Conservation (phyloP, 306 rosid species). For the Vigna unguiculata region DNA sequence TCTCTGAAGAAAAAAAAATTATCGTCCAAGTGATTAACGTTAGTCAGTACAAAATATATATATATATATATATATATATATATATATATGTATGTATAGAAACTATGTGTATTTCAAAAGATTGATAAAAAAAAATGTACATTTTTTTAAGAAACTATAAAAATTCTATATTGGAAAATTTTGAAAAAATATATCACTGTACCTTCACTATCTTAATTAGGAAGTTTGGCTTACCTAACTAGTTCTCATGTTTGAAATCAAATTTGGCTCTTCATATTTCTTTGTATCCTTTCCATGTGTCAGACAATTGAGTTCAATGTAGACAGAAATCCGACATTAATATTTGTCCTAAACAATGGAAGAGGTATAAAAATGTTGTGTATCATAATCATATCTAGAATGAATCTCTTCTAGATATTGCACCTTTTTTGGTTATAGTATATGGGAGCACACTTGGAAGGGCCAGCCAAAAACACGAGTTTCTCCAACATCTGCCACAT, state of each 20-base stretch:
- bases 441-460: background rate
- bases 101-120: too few relatives aligned
- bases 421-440: background rate
- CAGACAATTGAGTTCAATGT: background rate
- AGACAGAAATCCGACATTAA: background rate
- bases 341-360: background rate
- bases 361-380: background rate
- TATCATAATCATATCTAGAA: constrained; percentile 6
- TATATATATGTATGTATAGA: too few relatives aligned
- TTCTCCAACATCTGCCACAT: background rate
- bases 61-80: too few relatives aligned
- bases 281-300: background rate
- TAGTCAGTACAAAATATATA: too few relatives aligned
- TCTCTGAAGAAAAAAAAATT: too few relatives aligned
- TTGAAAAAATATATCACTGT: too few relatives aligned
- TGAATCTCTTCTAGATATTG: background rate
- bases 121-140: too few relatives aligned
- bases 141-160: too few relatives aligned
- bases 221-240: background rate
- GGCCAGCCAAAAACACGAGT: background rate
- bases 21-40: too few relatives aligned
- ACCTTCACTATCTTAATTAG: too few relatives aligned
- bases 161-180: too few relatives aligned
- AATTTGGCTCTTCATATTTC: background rate
- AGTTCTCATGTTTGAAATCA: background rate